Evolutionary conservation across 257 asterid species (phyloP), one percentile per base, ranked within the genome.

Genomic region (Solanum etuberosum): DNA sequence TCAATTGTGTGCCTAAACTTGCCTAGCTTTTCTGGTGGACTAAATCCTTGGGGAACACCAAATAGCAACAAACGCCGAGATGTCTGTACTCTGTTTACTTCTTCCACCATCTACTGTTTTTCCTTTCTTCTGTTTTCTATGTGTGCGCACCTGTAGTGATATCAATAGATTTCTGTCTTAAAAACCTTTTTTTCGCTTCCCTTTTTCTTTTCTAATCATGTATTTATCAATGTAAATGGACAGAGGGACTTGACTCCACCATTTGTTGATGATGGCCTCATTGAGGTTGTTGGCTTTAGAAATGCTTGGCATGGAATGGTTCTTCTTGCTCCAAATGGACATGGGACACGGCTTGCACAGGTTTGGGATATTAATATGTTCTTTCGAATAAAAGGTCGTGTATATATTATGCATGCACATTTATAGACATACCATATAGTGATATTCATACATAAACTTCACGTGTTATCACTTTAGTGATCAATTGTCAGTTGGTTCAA

Each of bases 1-100:
- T 97, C 99, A 54, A 93, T 96, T 59, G 87, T 97, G 86, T 97
- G 99, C 92, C 96, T 97, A 16, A 97, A 96, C 88, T 90, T 96
- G 92, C 99, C 99, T 5, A 97, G 99, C 92, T 97, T 96, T 90
- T 96, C 99, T 35, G 99, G 99, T 77, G 99, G 99, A 87, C 93
- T 97, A 57, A 97, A 92, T 92, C 99, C 99, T 21, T 96, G 99
- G 99, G 99, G 99, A 89, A 97, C 96, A 86, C 99, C 98, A 54
- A 91, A 89, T 83, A 88, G 54, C 54, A 78, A 78, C 59, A 94
- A 91, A 91, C 84, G 91, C 0, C 93, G 91, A 23, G 95, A 95
- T 88, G 99, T 90, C 13, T 88, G 98, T 92, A 87, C 21, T 91
- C 82, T 88, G 76, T 72, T 5, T 46, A 34, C 0, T 81, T 81